Evolutionary conservation across 345 rosid genomes (phyloP).

Genomic region (Geranium brycei): DNA sequence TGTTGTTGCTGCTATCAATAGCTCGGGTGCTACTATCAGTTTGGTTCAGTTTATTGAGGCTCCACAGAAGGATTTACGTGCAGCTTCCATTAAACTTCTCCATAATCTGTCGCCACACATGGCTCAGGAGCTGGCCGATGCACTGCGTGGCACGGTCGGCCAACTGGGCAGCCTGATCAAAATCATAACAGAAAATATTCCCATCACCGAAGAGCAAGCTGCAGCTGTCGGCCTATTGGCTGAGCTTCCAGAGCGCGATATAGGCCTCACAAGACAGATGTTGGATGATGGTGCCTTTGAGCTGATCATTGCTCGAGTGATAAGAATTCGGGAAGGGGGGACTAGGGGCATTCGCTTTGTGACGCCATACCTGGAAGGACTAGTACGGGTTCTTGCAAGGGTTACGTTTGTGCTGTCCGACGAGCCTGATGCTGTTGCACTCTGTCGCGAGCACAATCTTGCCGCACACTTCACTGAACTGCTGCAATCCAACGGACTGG

Average conservation of each 20-base stretch:
- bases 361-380: constrained; percentile 72
- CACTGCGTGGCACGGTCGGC: constrained; percentile 64
- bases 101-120: constrained; percentile 69
- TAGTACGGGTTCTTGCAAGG: constrained; percentile 62
- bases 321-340: constrained; percentile 58
- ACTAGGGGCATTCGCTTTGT: constrained; percentile 56
- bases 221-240: constrained; percentile 84
- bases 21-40: constrained; percentile 84
- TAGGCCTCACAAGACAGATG: constrained; percentile 77
- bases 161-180: constrained; percentile 65
- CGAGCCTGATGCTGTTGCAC: constrained; percentile 44
- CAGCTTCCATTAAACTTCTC: constrained; percentile 75
- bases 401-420: constrained; percentile 63
- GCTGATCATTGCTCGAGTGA: constrained; percentile 39
- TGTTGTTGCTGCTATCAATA: constrained; percentile 73
- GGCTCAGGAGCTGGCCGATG: constrained; percentile 76
- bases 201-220: constrained; percentile 80
- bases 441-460: constrained; percentile 57
- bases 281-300: constrained; percentile 64
- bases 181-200: constrained; percentile 56
- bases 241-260: constrained; percentile 89
- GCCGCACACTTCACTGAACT: constrained; percentile 57
- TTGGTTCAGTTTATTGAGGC: constrained; percentile 94
- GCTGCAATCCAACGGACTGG: constrained; percentile 61
- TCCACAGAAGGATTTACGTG: constrained; percentile 62